Base-by-base conservation (phyloP, 2,329 filamentous ascomycete genomes). In the Fusarium heterosporum region DNA sequence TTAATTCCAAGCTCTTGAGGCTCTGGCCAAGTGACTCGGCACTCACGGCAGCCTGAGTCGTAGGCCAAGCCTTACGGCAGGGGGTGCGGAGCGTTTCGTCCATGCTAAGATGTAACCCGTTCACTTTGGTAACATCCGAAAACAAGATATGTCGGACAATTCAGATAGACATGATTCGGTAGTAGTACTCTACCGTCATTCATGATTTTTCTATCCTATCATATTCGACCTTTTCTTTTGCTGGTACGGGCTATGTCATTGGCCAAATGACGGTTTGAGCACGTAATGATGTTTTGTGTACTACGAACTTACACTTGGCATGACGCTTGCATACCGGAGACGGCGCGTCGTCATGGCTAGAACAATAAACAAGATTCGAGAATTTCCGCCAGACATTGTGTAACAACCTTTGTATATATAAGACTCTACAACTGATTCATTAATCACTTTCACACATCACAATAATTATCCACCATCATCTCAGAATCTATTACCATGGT, bases 261-360 rank as follows among this genome's bases (percentile, higher is more conserved):
- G 34, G n/a, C 34, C 16, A 1, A n/a, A 36, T 36, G 34, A 36
- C 34, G 34, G n/a, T 16, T 16, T 36, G 10, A 2, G 34, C 34
- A 36, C 34, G 34, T 36, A 36, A 36, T 17, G 5, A n/a, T 11
- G n/a, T 17, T 36, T 16, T 11, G n/a, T 29, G 34, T 36, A 9
- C 34, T 8, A 36, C 16, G 22, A 4, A 22, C 16, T 17, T 16
- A 2, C 34, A 36, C 34, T 25, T 17, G 8, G 19, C 13, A 53
- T 53, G 50, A 53, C 50, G 50, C 36, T 53, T 11, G 12, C 6
- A 32, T 22, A 26, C 2, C 9, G 19, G 19, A 16, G n/a, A 53
- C 36, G 14, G 17, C 22, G 6, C 26, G 29, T 17, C 8, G 13
- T 47, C 11, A 48, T 36, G 4, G 9, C 4, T n/a, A 8, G 29